Base-by-base conservation (phyloP, 2,329 filamentous ascomycete species). In the Pseudopyricularia cyperi region DNA sequence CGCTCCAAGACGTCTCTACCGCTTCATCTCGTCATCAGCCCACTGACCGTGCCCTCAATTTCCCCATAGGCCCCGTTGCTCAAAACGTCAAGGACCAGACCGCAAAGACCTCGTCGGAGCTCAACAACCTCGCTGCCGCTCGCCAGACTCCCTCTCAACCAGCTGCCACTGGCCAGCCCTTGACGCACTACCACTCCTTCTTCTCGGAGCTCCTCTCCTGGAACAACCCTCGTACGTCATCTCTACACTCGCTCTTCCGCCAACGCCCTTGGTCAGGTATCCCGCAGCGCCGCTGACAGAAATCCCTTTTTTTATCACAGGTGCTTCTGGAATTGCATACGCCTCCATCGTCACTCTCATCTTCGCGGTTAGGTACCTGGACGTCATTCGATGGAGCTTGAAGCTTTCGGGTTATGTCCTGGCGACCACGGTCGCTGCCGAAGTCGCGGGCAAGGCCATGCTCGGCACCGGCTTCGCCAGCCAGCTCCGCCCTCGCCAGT, bases 101-200 rank as follows among this genome's bases (percentile, higher is more conserved):
- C 52, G 69, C 71, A 54, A 80, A 79, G 71, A 75, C 78, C 52
- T 65, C 70, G 52, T 62, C 64, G 58, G 79, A 82, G 68, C 68
- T 82, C 56, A 73, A 72, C 61, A 79, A 77, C 63, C 71, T 82
- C 48, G 77, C 77, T 60, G 73, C 73, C 55, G 64, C 77, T 58
- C 77, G 78, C 62, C 72, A 72, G 62, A 76, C 76, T 49, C 79
- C 78, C 52, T 57, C 67, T 50, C 68, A 70, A 53, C 71, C 71
- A 33, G 72, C 79, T 60, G 77, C 76, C 55, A 81, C 77, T 47
- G 79, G 77, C 60, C 79, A 83, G 65, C 75, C 76, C 50, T 66
- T 84, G 62, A 84, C 80, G 54, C 79, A 83, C 66, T 86, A 85
- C 65, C 81, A 85, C 70, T 85, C 80, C 15, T 79, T 85, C 68